phyloP scores from a whole-genome alignment of 441 rosid genomes.

The Pelargonium citronellum region DNA sequence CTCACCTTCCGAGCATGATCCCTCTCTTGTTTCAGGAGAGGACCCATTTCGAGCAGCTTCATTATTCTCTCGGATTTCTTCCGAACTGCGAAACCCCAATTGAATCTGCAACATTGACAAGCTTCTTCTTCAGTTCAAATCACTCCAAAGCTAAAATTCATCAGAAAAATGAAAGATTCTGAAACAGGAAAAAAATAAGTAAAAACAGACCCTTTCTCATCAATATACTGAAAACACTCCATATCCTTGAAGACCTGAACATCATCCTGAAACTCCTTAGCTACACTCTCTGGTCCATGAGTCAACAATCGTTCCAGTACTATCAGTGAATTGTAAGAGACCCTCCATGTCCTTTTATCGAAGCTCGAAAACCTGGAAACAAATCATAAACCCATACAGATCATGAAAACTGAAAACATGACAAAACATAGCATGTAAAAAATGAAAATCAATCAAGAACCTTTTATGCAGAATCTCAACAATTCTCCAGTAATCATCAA shows the following conservation, averaged over 20 bases:
- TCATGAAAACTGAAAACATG: neutral
- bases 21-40: conserved; percentile 65
- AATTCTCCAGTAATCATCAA: conserved; percentile 76
- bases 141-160: neutral
- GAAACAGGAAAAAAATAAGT: neutral
- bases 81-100: conserved; percentile 82
- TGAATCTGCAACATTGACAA: conserved; percentile 42
- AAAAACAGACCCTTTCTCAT: conserved; percentile 62
- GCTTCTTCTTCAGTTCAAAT: neutral
- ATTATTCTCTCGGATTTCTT: conserved; percentile 65
- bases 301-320: conserved; percentile 74
- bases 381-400: neutral
- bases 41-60: conserved; percentile 58
- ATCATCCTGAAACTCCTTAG: conserved; percentile 65
- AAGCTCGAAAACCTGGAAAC: conserved; percentile 49
- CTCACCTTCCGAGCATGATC: conserved; percentile 69
- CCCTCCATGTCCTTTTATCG: conserved; percentile 76
- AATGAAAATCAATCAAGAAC: conserved; percentile 20
- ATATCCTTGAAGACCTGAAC: conserved; percentile 43
- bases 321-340: conserved; percentile 60
- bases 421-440: neutral
- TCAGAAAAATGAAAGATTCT: no score
- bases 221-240: conserved; percentile 59
- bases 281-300: conserved; percentile 89
- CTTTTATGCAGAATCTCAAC: conserved; percentile 74